Evolutionary conservation across 2,329 filamentous ascomycete species (phyloP).

Genomic region (Oidium heveae): DNA sequence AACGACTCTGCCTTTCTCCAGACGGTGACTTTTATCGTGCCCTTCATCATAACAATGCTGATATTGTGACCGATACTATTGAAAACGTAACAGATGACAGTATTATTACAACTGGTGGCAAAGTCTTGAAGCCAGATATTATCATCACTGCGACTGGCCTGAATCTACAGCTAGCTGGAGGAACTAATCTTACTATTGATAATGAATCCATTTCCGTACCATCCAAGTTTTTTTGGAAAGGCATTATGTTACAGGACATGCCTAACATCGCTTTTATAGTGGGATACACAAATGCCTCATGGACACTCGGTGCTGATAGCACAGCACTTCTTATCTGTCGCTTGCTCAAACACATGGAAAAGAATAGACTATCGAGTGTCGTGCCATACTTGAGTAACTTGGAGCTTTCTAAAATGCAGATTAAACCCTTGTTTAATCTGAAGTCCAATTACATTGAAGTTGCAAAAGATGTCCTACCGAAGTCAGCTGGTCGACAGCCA

Average conservation of each 20-base stretch:
- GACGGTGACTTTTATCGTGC: constrained; percentile 30
- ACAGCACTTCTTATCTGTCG: constrained; percentile 9
- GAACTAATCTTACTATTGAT: constrained; percentile 27
- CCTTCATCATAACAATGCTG: constrained; percentile 19
- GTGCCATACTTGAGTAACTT: constrained; percentile 5
- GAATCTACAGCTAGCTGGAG: constrained; percentile 30
- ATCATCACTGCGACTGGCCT: constrained; percentile 47
- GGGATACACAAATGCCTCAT: constrained; percentile 39
- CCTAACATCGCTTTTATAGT: constrained; percentile 36
- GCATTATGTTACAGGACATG: constrained; percentile 37
- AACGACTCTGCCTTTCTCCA: constrained; percentile 44
- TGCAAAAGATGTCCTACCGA: constrained; percentile 7
- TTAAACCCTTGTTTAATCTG: constrained; percentile 6
- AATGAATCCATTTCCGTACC: constrained; percentile 21
- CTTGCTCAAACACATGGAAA: constrained; percentile 12
- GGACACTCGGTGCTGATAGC: constrained; percentile 38
- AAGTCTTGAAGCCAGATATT: constrained; percentile 30
- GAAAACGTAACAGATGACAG: constrained; percentile 24
- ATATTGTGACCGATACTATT: constrained; percentile 27
- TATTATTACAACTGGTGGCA: constrained; percentile 13
- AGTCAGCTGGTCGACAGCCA: constrained; percentile 7
- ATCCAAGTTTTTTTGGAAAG: constrained; percentile 34
- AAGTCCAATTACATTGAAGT: constrained; percentile 10
- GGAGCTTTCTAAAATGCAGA: constrained; percentile 3
- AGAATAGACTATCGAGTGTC: constrained; percentile 3